Percentiles rank a stretch among this genome's conserved stretches.
Evolutionary conservation across 768 basidiomycete genomes (phyloP).

Genomic region (Clavulina sp.): DNA sequence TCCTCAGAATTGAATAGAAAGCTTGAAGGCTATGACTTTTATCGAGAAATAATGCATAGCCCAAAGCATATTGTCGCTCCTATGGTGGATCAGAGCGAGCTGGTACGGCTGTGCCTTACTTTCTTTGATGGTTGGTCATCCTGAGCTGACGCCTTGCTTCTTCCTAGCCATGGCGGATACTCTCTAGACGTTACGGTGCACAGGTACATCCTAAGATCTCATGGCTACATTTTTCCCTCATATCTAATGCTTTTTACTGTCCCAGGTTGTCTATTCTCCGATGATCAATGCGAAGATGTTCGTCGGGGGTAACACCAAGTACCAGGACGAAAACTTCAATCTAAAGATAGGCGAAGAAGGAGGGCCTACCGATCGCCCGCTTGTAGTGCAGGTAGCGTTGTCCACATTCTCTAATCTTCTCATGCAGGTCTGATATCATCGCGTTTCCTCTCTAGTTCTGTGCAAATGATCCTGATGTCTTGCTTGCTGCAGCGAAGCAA

Average conservation of each 20-base stretch:
- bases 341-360: constrained; percentile 69
- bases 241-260: constrained; percentile 8
- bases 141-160: not conserved
- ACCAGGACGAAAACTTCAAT: constrained; percentile 52
- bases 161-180: constrained; percentile 67
- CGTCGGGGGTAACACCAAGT: constrained; percentile 33
- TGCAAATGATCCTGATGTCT: constrained; percentile 66
- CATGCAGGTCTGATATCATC: not conserved
- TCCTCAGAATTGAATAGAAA: too few relatives aligned
- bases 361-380: constrained; percentile 51
- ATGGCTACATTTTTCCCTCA: constrained; percentile 13
- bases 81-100: constrained; percentile 96
- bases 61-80: constrained; percentile 88
- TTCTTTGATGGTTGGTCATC: constrained; percentile 1
- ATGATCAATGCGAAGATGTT: constrained; percentile 97
- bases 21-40: constrained; percentile 69
- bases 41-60: constrained; percentile 55
- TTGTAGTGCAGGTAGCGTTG: constrained; percentile 61
- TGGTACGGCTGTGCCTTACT: constrained; percentile 42
- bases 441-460: constrained; percentile 40
- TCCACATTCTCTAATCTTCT: not conserved
- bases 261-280: constrained; percentile 77
- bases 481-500: constrained; percentile 59
- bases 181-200: constrained; percentile 69
- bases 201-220: constrained; percentile 34